Conservation (phyloP, 768 basidiomycete genomes). For the Solioccasus polychromus region DNA sequence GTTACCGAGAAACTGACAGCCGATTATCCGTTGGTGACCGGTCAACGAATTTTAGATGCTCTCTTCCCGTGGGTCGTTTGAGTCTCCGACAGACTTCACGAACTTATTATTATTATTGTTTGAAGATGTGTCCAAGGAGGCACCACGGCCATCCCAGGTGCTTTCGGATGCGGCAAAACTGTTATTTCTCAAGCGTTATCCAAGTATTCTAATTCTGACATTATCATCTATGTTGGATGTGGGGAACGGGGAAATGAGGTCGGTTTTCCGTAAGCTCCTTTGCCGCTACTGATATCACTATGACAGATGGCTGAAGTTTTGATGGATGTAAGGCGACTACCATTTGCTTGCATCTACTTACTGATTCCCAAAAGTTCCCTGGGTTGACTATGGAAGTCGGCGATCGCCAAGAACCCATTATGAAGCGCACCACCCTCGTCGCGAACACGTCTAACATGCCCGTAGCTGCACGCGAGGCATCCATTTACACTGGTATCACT, state of each 20-base stretch:
- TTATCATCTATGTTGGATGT: conserved; percentile 98
- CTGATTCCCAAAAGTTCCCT: conserved; percentile 58
- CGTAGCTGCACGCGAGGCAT: conserved; percentile 97
- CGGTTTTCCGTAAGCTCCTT: conserved; percentile 36
- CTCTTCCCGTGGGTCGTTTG: conserved; percentile 77
- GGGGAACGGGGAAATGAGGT: conserved; percentile 98
- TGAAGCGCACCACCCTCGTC: conserved; percentile 98
- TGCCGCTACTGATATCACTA: conserved; percentile 14
- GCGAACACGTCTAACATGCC: conserved; percentile 99
- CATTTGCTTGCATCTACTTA: conserved; percentile 3
- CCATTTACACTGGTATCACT: conserved; percentile 99
- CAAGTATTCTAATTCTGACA: conserved; percentile 98
- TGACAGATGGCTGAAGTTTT: conserved; percentile 95
- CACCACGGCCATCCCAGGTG: conserved; percentile 96
- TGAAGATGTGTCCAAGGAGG: conserved; percentile 91
- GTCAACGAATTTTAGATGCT: conserved; percentile 95
- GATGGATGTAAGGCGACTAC: conserved; percentile 68
- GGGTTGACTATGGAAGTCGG: conserved; percentile 89
- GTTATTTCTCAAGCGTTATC: conserved; percentile 98
- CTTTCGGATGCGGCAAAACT: conserved; percentile 98
- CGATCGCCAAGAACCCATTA: conserved; percentile 96
- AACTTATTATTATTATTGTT: conserved; percentile 4
- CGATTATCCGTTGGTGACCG: conserved; percentile 87
- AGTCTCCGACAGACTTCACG: not conserved
- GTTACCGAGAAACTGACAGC: conserved; percentile 95